Conservation (phyloP, 2,329 filamentous ascomycete species). For the Fusarium sp. region DNA sequence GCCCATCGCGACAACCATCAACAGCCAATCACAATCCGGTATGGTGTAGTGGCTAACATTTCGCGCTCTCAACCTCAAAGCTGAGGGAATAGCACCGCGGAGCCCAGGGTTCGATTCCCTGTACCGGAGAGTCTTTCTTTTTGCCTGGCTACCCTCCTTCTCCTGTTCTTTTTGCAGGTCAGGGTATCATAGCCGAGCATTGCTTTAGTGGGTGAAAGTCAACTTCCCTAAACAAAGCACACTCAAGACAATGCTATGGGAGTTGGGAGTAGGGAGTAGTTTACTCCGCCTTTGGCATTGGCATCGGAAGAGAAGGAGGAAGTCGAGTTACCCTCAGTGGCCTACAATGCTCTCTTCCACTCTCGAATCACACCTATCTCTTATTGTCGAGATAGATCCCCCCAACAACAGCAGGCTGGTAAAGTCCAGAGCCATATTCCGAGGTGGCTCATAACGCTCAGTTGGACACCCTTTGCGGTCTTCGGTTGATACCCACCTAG, state of each 20-base stretch:
- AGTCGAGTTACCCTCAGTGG: not conserved
- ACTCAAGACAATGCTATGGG: not conserved
- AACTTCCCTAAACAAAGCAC: not conserved
- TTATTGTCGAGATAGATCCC: not conserved
- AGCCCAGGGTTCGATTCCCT: slow-evolving; percentile 36
- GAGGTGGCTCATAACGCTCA: not conserved
- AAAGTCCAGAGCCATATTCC: not conserved
- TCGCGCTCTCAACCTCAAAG: slow-evolving; percentile 43
- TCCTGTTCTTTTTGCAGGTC: not conserved
- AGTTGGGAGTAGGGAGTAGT: not conserved
- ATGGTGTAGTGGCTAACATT: slow-evolving; percentile 45
- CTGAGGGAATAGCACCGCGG: slow-evolving; percentile 6
- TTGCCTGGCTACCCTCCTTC: not conserved
- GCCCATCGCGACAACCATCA: too few species aligned
- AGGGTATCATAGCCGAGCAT: not conserved
- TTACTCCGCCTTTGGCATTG: not conserved
- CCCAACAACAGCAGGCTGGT: not conserved
- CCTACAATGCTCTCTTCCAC: not conserved
- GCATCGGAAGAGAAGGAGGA: not conserved
- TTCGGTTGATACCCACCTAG: not conserved
- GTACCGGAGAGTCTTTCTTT: slow-evolving; percentile 22
- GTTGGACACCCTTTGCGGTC: not conserved
- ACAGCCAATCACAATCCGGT: not conserved
- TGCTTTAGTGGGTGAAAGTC: not conserved
- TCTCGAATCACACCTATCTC: not conserved